These are phyloP conservation scores for Kwoniella botswanensis DNA, from an alignment of 768 basidiomycete genomes.

Conservation along the genomic window DNA sequence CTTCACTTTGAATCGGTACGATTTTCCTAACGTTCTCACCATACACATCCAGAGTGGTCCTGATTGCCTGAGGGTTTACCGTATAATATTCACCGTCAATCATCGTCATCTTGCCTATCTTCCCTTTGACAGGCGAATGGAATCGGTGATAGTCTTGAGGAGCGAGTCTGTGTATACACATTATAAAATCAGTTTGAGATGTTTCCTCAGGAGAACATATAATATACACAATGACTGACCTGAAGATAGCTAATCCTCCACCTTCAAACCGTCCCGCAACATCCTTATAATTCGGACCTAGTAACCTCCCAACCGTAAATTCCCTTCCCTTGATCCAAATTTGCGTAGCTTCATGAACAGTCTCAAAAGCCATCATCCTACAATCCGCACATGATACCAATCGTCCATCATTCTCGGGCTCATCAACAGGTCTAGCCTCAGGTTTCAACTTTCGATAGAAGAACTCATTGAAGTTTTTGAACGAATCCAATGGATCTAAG, in stretches of 20 bases:
- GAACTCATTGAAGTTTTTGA: slow-evolving; percentile 92
- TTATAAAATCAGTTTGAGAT: background rate
- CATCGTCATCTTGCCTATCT: slow-evolving; percentile 77
- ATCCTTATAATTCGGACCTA: slow-evolving; percentile 76
- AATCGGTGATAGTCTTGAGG: slow-evolving; percentile 92
- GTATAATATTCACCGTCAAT: slow-evolving; percentile 95
- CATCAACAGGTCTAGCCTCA: slow-evolving; percentile 74
- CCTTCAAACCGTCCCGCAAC: slow-evolving; percentile 74
- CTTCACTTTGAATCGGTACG: slow-evolving; percentile 84
- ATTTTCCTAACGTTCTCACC: slow-evolving; percentile 93
- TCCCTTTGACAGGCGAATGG: slow-evolving; percentile 59
- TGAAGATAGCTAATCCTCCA: slow-evolving; percentile 85
- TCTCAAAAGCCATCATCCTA: slow-evolving; percentile 92
- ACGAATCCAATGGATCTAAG: slow-evolving; percentile 77
- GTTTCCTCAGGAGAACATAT: background rate
- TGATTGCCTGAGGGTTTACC: slow-evolving; percentile 95
- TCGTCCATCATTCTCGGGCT: slow-evolving; percentile 73
- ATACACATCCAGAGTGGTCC: slow-evolving; percentile 87
- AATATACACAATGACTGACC: slow-evolving; percentile 55
- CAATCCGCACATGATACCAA: slow-evolving; percentile 93
- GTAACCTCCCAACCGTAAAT: slow-evolving; percentile 77
- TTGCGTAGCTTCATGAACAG: slow-evolving; percentile 78
- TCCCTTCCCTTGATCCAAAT: slow-evolving; percentile 98
- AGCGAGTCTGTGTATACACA: slow-evolving; percentile 33
- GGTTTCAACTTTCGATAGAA: slow-evolving; percentile 85